Evolutionary conservation across 1,139 yeast genomes (phyloP), one percentile per base, ranked within the genome.

Genomic region (Candida tetrigidarum): DNA sequence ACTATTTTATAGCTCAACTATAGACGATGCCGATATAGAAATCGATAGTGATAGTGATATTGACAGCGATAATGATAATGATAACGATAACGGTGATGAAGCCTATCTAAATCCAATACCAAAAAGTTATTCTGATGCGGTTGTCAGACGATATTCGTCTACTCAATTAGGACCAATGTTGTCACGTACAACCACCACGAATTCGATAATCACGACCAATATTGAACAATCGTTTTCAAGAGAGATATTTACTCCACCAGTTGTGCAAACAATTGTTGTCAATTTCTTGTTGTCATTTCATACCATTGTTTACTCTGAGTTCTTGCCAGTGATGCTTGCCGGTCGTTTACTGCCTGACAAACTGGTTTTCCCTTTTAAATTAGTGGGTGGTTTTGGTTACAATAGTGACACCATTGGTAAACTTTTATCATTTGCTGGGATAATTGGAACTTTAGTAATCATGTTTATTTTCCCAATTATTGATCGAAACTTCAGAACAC

Each of bases 271-370:
- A 5, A 69, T 78, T 36, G 41, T 63, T 12, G 68, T 72, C 32
- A 73, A 72, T 54, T 69, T 77, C 47, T 56, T 74, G 42, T 62
- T 79, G 46, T 64, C 80, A 8, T 66, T 80, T 48, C 85, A 80
- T 54, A 60, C 70, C n/a, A 66, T 80, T n/a, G 77, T 80, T 5
- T 80, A 69, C 57, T 72, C 71, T 41, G 87, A 83, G 58, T 80
- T 83, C 50, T 62, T 81, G 37, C 87, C 89, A 9, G 78, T 83
- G 4, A 77, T 79, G 46, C 62, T 82, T 18, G 84, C 86, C 0
- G 69, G 81, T n/a, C 66, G 70, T 30, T 63, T 77, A 39, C 63
- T 57, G 30, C 59, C 60, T 1, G 58, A 58, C 11, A 52, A 60
- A 16, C 55, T 81, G 14, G 53, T 62, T 29, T 80, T 83, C 27